Conservation (phyloP, 768 basidiomycete genomes). For the Leccinellum albellum region DNA sequence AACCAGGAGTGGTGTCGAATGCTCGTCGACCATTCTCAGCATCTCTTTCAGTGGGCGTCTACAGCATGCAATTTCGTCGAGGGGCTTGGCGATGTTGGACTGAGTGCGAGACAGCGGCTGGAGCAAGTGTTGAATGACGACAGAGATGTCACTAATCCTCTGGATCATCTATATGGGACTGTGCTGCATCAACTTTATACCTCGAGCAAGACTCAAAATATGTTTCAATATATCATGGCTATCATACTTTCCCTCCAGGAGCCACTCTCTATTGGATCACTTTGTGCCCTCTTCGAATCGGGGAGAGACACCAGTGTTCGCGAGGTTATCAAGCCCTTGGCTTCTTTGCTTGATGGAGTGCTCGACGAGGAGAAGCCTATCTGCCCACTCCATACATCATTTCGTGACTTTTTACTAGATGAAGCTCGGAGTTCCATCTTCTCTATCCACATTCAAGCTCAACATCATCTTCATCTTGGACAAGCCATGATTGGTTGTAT, state of each 20-base stretch:
- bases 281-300: background rate
- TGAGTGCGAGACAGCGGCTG: background rate
- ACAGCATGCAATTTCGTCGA: background rate
- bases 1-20: background rate
- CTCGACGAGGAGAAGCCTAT: background rate
- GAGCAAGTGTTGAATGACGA: background rate
- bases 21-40: background rate
- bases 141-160: background rate
- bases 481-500: background rate
- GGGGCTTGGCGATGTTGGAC: background rate
- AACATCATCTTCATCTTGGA: background rate
- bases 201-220: background rate
- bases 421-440: background rate
- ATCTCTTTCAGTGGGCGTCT: background rate
- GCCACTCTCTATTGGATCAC: background rate
- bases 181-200: background rate
- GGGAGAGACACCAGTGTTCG: background rate
- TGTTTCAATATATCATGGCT: background rate
- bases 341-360: background rate
- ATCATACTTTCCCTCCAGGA: background rate
- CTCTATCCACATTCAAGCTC: background rate
- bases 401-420: background rate
- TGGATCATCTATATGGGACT: background rate
- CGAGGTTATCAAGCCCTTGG: background rate
- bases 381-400: background rate